Base-by-base conservation (phyloP, 352 stramenopile species). In the Thalassiosira livingstoniorum region DNA sequence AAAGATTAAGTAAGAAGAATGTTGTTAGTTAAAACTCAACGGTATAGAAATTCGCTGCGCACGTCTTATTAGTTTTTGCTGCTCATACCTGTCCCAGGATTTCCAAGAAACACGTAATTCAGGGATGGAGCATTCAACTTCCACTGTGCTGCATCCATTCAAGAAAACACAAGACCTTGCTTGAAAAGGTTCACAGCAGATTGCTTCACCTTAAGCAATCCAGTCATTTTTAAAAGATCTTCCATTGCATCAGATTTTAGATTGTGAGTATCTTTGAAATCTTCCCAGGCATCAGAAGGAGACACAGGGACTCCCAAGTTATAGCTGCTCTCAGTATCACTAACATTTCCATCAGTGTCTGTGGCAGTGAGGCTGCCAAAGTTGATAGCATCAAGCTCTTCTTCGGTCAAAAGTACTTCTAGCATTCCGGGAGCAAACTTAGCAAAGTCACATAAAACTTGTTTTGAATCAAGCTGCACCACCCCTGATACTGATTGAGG, bases 21-120 rank as follows among this genome's bases (percentile, higher is more conserved):
- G 10, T 11, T 25, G 23, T 45, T 57, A 25, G 31, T 34, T 47
- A 47, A 18, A 15, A 47, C 15, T 47, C n/a, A n/a, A n/a, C n/a
- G 39, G 7, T 7, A 18, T 47, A 47, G 39, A 47, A 47, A 47
- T 18, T 7, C 39, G 39, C 15, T 18, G 15, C 7, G 15, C 7
- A 47, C 15, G 39, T 47, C 15, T 15, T 15, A 7, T 18, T 18
- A 47, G 15, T 15, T 18, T 47, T 15, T 18, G 15, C 39, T 47
- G 15, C 39, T 47, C 51, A 7, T 53, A 47, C 11, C 45, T 47
- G 60, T 64, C 13, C 65, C 65, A 11, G 65, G 65, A 55, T 74
- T 74, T 7, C 95, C 95, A 23, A 98, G 85, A 72, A 98, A 98
- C 13, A 97, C 70, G 0, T 93, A 92, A 82, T 98, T 98, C 13